A percentile compares a stretch with the other conserved stretches of the same genome.
Evolutionary conservation across 2,329 filamentous ascomycete species (phyloP).

Genomic region (Botrytis medusae): DNA sequence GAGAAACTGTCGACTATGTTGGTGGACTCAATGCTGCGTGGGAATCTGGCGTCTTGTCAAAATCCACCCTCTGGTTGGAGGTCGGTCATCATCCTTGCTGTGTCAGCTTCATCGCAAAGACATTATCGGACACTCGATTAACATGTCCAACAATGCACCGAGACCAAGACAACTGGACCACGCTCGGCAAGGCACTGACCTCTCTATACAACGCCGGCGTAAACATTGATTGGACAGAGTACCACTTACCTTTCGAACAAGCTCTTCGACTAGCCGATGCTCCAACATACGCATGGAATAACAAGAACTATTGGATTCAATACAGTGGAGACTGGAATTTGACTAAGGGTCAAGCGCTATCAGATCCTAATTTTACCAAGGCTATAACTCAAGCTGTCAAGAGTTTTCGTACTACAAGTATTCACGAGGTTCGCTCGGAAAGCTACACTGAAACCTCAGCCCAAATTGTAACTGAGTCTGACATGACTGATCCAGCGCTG

Average conservation of each 20-base stretch:
- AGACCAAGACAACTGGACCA: constrained; percentile 41
- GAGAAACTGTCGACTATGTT: constrained; percentile 64
- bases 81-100: constrained; percentile 8
- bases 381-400: background rate
- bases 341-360: constrained; percentile 41
- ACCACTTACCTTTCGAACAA: constrained; percentile 6
- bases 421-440: background rate
- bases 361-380: constrained; percentile 55
- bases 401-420: background rate
- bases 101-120: background rate
- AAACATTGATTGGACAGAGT: constrained; percentile 16
- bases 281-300: constrained; percentile 64
- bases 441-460: constrained; percentile 2
- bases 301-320: constrained; percentile 65
- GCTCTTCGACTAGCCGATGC: constrained; percentile 35
- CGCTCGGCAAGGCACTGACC: background rate
- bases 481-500: constrained; percentile 41
- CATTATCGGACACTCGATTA: background rate
- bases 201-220: constrained; percentile 1
- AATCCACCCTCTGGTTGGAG: constrained; percentile 43
- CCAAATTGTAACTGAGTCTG: background rate
- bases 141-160: background rate
- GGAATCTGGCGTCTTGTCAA: constrained; percentile 56
- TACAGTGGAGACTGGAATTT: constrained; percentile 58
- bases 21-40: constrained; percentile 56